Evolutionary conservation across 2,329 filamentous ascomycete species (phyloP).

Genomic region (Emericellopsis cladophorae): DNA sequence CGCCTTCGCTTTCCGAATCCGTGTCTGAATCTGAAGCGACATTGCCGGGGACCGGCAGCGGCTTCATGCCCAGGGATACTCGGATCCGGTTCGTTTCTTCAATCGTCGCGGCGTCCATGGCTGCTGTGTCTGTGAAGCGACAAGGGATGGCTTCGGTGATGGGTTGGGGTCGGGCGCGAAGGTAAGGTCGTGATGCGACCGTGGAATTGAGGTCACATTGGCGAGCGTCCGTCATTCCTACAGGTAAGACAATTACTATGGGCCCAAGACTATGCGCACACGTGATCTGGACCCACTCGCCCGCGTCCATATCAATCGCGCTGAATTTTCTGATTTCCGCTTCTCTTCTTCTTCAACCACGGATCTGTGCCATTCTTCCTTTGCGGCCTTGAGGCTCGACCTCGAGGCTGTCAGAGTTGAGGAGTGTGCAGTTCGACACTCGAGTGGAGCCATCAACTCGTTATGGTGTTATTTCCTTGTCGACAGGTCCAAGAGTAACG

Average conservation of each 20-base stretch:
- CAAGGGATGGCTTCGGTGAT: neutral
- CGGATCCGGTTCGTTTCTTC: conserved; percentile 92
- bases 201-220: too few relatives aligned
- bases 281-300: conserved; percentile 3
- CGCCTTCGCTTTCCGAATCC: conserved; percentile 47
- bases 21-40: conserved; percentile 32
- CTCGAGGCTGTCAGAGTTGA: conserved; percentile 51
- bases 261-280: neutral
- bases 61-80: conserved; percentile 77
- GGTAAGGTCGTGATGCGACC: neutral
- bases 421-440: conserved; percentile 75
- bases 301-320: conserved; percentile 6
- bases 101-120: conserved; percentile 60
- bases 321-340: conserved; percentile 19
- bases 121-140: conserved; percentile 6
- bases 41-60: conserved; percentile 66
- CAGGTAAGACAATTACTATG: too few relatives aligned
- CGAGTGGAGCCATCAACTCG: conserved; percentile 62
- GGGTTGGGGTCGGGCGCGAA: neutral
- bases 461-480: conserved; percentile 79
- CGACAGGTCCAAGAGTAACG: conserved; percentile 87
- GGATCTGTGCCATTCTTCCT: conserved; percentile 60
- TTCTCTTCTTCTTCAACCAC: conserved; percentile 29
- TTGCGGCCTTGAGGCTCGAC: conserved; percentile 53
- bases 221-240: too few relatives aligned